Base-by-base conservation (phyloP, 345 rosid genomes). In the Rubroshorea leprosula region DNA sequence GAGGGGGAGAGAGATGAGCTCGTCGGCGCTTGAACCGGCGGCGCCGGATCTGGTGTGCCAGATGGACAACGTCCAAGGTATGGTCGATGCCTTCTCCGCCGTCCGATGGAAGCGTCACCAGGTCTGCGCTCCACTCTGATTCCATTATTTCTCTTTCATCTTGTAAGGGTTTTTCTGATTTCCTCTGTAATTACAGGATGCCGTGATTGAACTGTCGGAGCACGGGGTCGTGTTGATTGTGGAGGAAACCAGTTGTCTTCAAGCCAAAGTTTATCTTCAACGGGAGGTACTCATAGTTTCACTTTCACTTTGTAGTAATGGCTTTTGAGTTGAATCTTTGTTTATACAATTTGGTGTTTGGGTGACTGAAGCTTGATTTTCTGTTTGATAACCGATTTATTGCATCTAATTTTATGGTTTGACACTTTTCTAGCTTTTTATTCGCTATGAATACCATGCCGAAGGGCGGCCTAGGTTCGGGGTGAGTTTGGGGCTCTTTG, bases 101-200 rank as follows among this genome's bases (percentile, higher is more conserved):
- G 94, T 85, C 71, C 85, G 96, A 58, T 93, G 97, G 94, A 93
- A 86, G 70, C 91, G 97, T 68, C 82, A 85, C 31, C 99, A 89
- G 86, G 96, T 35, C 41, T 44, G 1, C 1, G 31, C 24, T 49
- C 55, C 21, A 15, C 5, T 18, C 23, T 0, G n/a, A 20, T 0
- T 17, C 23, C 0, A 19, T 48, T 31, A n/a, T n/a, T n/a, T n/a
- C n/a, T n/a, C n/a, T n/a, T n/a, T n/a, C n/a, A n/a, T 54, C 31
- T 54, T 6, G 19, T 20, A 55, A 38, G 56, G 56, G 41, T 54
- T 60, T 65, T 17, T 22, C 0, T 24, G 49, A 4, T 4, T 19
- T 12, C 6, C 1, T 27, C 35, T 1, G 7, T 14, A 51, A 15
- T 31, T 43, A 38, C 60, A 91, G 96, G 99, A 86, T 57, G 96